Base-by-base conservation (phyloP, 768 basidiomycete species). In the Mycena maculata region DNA sequence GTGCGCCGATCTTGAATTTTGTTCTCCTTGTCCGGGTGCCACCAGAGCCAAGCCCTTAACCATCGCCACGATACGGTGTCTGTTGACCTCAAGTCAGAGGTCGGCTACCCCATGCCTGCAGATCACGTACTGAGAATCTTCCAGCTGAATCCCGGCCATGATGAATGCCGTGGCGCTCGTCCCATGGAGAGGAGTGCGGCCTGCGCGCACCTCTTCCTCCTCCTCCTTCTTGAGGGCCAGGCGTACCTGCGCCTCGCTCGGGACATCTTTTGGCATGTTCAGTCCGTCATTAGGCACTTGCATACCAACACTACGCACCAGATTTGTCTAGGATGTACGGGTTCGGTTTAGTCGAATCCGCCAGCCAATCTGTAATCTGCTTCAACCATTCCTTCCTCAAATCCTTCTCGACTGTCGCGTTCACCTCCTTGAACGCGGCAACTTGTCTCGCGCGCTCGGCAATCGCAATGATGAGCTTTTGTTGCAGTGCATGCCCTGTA, bases 181-280 rank as follows among this genome's bases (percentile, higher is more conserved):
- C 5, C 52, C 60, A 20, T 44, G 42, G 8, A 62, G 6, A 4
- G 47, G 28, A 3, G 58, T 20, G 7, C 23, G 6, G 4, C 23
- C 44, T 23, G 23, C 36, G 16, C 6, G 12, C 3, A 12, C 30
- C 28, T 60, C 48, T 5, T 12, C 20, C 3, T 22, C n/a, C 20
- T 68, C 52, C 4, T 62, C 66, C 25, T 48, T 31, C 27, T 56
- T 48, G 18, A 68, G 44, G 28, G 36, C 22, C 1, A 63, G 23
- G 9, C 66, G 60, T 1, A 63, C 52, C 25, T 62, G 33, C 7
- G 50, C 66, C 27, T 68, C 66, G 0, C 61, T 45, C 2, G 52
- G 61, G 8, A 11, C 15, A 38, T 11, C 49, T 48, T 36, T 36
- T 13, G 13, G 13, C 13, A 36, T 13, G 22, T 6, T 23, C 47